These are phyloP conservation scores for Hymenoscyphus albidus DNA, from an alignment of 2,329 filamentous ascomycete species.

Conservation along the genomic window DNA sequence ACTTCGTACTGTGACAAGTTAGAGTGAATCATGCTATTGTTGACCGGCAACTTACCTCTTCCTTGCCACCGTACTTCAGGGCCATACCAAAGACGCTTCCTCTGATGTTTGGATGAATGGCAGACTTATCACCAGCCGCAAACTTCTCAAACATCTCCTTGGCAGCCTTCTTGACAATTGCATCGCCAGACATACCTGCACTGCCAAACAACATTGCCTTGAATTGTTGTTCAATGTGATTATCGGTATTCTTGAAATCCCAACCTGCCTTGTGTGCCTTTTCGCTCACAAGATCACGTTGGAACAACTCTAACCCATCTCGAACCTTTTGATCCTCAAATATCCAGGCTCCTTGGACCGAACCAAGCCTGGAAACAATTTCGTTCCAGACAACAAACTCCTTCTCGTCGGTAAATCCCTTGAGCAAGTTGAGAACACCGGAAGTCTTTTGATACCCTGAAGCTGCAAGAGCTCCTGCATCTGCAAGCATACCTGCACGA, in stretches of 20 bases:
- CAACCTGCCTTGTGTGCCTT: slow-evolving; percentile 87
- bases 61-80: slow-evolving; percentile 77
- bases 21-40: slow-evolving; percentile 9
- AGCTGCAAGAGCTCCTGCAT: slow-evolving; percentile 82
- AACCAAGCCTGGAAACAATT: slow-evolving; percentile 71
- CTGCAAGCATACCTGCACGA: slow-evolving; percentile 89
- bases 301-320: slow-evolving; percentile 78
- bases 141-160: slow-evolving; percentile 90
- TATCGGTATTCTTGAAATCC: slow-evolving; percentile 79
- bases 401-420: slow-evolving; percentile 78
- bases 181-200: slow-evolving; percentile 76
- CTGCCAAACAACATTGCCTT: slow-evolving; percentile 86
- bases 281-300: slow-evolving; percentile 69
- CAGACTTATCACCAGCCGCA: slow-evolving; percentile 69
- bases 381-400: slow-evolving; percentile 97
- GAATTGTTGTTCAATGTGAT: slow-evolving; percentile 89
- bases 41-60: slow-evolving; percentile 55
- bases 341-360: slow-evolving; percentile 81
- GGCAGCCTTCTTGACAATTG: slow-evolving; percentile 71
- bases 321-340: slow-evolving; percentile 74
- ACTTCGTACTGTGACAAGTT: slow-evolving; percentile 60
- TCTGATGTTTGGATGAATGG: slow-evolving; percentile 88
- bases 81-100: slow-evolving; percentile 82
- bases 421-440: slow-evolving; percentile 77
- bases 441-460: slow-evolving; percentile 94